A percentile compares a stretch with the other conserved stretches of the same genome.
Evolutionary conservation across 257 asterid genomes (phyloP).

Genomic region (Fraxinus pennsylvanica): DNA sequence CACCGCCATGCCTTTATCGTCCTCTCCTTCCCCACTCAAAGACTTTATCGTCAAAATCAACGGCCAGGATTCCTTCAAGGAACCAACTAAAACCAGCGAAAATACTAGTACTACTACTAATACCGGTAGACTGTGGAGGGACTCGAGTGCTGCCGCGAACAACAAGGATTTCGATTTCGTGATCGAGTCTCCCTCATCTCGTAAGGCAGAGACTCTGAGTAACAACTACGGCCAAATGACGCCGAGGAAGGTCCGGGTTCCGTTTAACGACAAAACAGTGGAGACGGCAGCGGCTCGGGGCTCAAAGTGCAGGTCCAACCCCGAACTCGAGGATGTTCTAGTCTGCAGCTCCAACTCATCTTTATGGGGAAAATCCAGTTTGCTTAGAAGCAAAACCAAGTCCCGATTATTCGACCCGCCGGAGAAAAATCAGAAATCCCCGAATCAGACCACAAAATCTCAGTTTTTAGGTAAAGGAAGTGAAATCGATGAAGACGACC

Average conservation of each 20-base stretch:
- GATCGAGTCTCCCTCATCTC: conserved; percentile 45
- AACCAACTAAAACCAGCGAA: conserved; percentile 11
- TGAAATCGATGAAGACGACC: conserved; percentile 80
- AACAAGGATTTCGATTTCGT: conserved; percentile 45
- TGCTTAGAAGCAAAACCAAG: conserved; percentile 46
- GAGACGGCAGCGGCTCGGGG: conserved; percentile 25
- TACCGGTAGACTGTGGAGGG: conserved; percentile 36
- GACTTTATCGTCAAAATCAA: conserved; percentile 29
- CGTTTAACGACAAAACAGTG: conserved; percentile 13
- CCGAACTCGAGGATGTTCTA: conserved; percentile 53
- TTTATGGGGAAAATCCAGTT: conserved; percentile 53
- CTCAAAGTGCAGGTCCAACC: conserved; percentile 51
- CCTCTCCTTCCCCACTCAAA: conserved; percentile 16
- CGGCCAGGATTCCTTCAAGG: conserved; percentile 9
- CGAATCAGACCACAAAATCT: conserved; percentile 42
- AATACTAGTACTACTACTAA: conserved; percentile 12
- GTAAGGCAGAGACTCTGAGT: conserved; percentile 48
- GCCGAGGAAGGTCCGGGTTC: conserved; percentile 33
- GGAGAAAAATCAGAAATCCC: conserved; percentile 43
- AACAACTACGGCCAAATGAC: conserved; percentile 30
- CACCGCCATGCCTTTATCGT: not conserved
- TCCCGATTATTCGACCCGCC: conserved; percentile 75
- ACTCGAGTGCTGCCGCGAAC: conserved; percentile 34
- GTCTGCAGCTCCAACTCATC: conserved; percentile 58
- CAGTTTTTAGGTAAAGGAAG: conserved; percentile 49